Evolutionary conservation across 495 filamentous ascomycete genomes (phyloP), one percentile per base, ranked within the genome.

Genomic region (Neurospora sp.): DNA sequence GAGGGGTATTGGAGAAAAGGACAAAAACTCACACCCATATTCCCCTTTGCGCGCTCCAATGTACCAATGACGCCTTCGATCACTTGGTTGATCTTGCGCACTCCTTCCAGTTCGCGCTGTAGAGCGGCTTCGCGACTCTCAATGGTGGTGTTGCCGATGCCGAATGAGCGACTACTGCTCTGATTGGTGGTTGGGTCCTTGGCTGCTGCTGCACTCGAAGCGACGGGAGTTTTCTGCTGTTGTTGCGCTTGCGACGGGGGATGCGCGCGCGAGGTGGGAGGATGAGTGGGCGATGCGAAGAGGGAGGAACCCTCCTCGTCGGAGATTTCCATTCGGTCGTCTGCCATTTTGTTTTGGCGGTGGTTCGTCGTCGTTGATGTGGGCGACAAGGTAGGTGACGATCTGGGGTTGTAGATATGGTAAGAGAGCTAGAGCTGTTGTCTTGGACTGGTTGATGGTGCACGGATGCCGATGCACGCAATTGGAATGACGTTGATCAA

Each of bases 41-140:
- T 98, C 48, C 87, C 89, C 77, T 91, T 93, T 10, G 96, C 93
- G 73, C 89, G 88, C 75, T 93, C 90, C 8, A 98, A 84, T 40
- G 91, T 94, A 14, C 87, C 85, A n/a, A 97, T 83, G 4, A 97
- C 90, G 4, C 89, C 90, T 80, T 97, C 93, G 73, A 99, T 92
- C 12, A 94, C 89, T 70, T 91, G 85, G 77, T 98, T 98, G 78
- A 99, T 91, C 68, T 90, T 91, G 53, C 90, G 88, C 20, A 99
- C 90, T 59, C 88, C 89, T 39, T 92, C 89, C n/a, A 98, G 83
- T 79, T 99, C 96, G 42, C 86, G 88, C 4, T 86, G 89, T 48
- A 98, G 85, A 8, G 87, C 88, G 14, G 88, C 89, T 75, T 97
- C 92, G 22, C 91, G 91, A 27, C 87, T 86, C 73, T 93, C 90